phyloP scores from a whole-genome alignment of 352 stramenopile genomes.

The Globisporangium echinulatum region DNA sequence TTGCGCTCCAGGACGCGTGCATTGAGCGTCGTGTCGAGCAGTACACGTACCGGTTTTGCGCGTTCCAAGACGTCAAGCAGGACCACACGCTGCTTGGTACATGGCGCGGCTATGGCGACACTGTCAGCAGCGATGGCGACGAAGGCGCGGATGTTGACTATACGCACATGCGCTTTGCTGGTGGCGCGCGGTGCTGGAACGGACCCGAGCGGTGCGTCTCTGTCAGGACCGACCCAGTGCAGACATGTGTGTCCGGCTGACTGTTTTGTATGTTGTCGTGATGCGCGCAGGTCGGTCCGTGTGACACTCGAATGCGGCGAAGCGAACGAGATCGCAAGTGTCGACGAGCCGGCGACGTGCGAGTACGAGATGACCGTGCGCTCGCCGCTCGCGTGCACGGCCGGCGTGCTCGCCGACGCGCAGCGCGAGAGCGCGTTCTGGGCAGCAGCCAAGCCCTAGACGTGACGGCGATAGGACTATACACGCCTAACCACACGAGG shows the following conservation, averaged over 20 bases:
- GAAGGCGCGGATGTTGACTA: conserved; percentile 19
- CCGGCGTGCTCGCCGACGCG: conserved; percentile 31
- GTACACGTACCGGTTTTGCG: conserved; percentile 88
- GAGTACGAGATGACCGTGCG: conserved; percentile 86
- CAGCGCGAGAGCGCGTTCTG: conserved; percentile 50
- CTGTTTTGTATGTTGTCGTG: neutral
- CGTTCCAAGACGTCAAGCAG: conserved; percentile 78
- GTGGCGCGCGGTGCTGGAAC: conserved; percentile 90
- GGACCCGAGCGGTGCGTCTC: conserved; percentile 59
- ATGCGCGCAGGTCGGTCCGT: conserved; percentile 35
- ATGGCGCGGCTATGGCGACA: conserved; percentile 50
- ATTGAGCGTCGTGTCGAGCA: conserved; percentile 77
- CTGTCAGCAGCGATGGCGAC: conserved; percentile 1
- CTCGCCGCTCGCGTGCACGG: conserved; percentile 56
- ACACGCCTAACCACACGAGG: too few relatives aligned
- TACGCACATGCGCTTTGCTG: conserved; percentile 65
- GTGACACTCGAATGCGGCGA: conserved; percentile 78
- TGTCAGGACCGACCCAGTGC: too few relatives aligned
- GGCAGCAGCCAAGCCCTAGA: conserved; percentile 2
- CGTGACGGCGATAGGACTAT: too few relatives aligned
- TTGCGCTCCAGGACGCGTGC: conserved; percentile 67
- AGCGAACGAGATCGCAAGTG: conserved; percentile 76
- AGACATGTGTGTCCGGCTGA: neutral
- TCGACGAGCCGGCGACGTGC: conserved; percentile 91
- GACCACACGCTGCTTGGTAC: conserved; percentile 71